Evolutionary conservation across 495 filamentous ascomycete species (phyloP), one percentile per base, ranked within the genome.

Genomic region (Oidiodendron maius): DNA sequence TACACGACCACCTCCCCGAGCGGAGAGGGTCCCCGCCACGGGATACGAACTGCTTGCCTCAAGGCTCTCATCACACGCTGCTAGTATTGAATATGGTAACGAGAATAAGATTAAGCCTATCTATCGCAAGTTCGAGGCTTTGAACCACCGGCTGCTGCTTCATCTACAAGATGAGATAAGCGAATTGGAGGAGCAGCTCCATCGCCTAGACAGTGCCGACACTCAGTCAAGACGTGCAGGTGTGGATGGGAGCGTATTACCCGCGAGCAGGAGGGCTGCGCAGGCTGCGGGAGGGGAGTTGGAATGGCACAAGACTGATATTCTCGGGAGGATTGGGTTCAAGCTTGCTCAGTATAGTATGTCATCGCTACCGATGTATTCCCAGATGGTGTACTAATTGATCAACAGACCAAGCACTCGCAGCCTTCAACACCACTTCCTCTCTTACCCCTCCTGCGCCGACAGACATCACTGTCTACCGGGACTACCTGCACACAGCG

Each of bases 281-380:
- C 73, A 74, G n/a, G 78, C 82, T 49, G 68, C 74, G 18, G 78
- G 75, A 12, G 53, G 58, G 3, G 86, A 86, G n/a, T 66, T 91
- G 16, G 79, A 90, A 59, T 84, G 80, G 67, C 76, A 80, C 26
- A 80, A 83, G 50, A 77, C 79, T 20, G 80, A 90, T 35, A 64
- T 91, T 6, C 69, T 95, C 51, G 78, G 78, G 3, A 71, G 78
- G 49, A 76, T 93, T 48, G 83, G 77, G 17, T 75, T 79, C 35
- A 96, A 95, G 55, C 67, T 89, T 3, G 78, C 80, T 24, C 86
- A 93, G 59, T 96, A 96, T 59, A 91, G 89, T 93, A 67, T 65
- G 87, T 63, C 28, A 39, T 43, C 43, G 26, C 20, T 13, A 17
- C 16, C 39, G n/a, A n/a, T n/a, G n/a, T n/a, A n/a, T n/a, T n/a